phyloP scores from a whole-genome alignment of 139 green algal species.

The Asterochloris erici region DNA sequence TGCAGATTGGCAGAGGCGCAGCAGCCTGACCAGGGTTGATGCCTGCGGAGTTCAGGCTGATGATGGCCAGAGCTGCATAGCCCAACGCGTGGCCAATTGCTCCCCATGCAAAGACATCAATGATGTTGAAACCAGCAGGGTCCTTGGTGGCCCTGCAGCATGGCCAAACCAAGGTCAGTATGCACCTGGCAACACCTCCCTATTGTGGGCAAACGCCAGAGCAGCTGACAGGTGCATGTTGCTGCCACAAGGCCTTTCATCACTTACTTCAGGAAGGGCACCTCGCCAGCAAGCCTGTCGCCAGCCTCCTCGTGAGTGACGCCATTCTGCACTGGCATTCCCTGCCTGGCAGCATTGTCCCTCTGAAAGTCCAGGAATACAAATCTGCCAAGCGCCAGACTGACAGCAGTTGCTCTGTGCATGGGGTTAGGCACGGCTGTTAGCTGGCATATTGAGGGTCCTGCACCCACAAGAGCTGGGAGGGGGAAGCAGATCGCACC shows the following conservation, averaged over 20 bases:
- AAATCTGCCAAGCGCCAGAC: constrained; percentile 66
- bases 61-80: constrained; percentile 35
- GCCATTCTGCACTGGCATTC: constrained; percentile 77
- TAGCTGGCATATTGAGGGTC: neutral
- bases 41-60: constrained; percentile 21
- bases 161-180: constrained; percentile 19
- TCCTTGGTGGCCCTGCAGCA: constrained; percentile 59
- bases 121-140: constrained; percentile 80
- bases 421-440: neutral
- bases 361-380: constrained; percentile 71
- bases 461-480: neutral
- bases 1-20: no score
- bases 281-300: constrained; percentile 65
- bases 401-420: constrained; percentile 34
- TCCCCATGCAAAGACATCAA: constrained; percentile 85
- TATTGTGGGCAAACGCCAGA: neutral
- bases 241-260: constrained; percentile 5
- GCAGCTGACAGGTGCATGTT: neutral
- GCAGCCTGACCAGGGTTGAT: constrained; percentile 16
- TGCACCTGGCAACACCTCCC: neutral
- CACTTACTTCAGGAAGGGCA: constrained; percentile 18
- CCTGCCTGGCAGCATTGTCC: constrained; percentile 16
- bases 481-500: neutral
- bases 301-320: constrained; percentile 66
- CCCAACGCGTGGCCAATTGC: constrained; percentile 35